Evolutionary conservation across 176 grass and related monocot genomes (phyloP).

Genomic region (Aegilops speltoides): DNA sequence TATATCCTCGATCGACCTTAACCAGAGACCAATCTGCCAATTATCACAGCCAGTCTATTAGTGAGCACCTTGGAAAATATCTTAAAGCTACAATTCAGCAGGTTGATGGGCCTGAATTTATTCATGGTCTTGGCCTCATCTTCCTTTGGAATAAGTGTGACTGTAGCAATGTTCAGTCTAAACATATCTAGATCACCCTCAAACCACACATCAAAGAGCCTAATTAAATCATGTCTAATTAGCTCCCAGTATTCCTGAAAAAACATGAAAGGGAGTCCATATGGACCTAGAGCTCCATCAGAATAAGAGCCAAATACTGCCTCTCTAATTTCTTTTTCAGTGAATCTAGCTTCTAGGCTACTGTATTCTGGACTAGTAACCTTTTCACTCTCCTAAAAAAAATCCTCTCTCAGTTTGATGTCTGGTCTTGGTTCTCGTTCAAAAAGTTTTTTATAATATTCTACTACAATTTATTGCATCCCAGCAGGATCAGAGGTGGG

Average conservation of each 20-base stretch:
- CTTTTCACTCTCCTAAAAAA: neutral
- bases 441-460: neutral
- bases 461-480: neutral
- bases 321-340: neutral
- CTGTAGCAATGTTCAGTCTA: neutral
- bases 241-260: too few species aligned
- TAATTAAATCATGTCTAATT: too few species aligned
- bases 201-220: neutral
- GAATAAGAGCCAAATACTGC: neutral
- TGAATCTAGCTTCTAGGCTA: neutral
- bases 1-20: too few species aligned
- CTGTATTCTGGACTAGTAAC: neutral
- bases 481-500: too few species aligned
- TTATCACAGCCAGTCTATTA: too few species aligned
- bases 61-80: too few species aligned
- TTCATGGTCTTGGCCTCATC: neutral
- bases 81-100: too few species aligned
- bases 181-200: neutral
- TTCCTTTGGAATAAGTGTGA: neutral
- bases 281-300: neutral
- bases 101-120: neutral
- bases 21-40: too few species aligned
- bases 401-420: neutral
- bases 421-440: neutral
- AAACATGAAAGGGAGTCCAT: neutral